Base-by-base conservation (phyloP, 208 protist genomes). In the Leishmania braziliensis region DNA sequence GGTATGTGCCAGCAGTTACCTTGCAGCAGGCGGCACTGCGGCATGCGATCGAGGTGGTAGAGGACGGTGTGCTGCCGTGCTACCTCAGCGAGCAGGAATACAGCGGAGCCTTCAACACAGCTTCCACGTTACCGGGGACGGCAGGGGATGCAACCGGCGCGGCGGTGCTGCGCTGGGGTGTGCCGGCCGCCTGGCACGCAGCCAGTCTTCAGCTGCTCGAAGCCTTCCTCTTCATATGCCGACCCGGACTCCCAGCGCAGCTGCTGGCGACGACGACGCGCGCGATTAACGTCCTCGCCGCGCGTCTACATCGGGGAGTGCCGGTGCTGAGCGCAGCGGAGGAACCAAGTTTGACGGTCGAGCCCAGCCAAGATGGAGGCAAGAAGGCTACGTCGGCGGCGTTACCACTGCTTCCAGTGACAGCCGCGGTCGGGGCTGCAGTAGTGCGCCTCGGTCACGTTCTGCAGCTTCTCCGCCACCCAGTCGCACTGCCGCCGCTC, bases 1-100 rank as follows among this genome's bases (percentile, higher is more conserved):
- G 63, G 26, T 89, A 88, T 80, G 60, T 95, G 66, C 72, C 79
- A 36, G 6, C 83, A 23, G 58, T 77, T 3, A 83, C 84, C 75
- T 88, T 95, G 72, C 88, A 90, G 78, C 89, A 85, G n/a, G 60
- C 83, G 12, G 84, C 84, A 43, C 78, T 92, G 60, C 90, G 92
- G 26, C 90, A 90, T 74, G 75, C 83, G 8, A 73, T 88, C 79
- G 92, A 95, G 76, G 87, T 95, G 36, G 73, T 95, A 29, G 76
- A 89, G 23, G 70, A 78, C 9, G 92, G 90, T 33, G 76, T 95
- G 43, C 84, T 95, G 78, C 82, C 82, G 8, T 82, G 78, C 73
- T 86, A 82, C 68, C 16, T 48, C 23, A 82, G 65, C 56, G 73
- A 80, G 53, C 33, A 48, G 16, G 82, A 86, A 74, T 39, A 58